Conservation (phyloP, 129 eudicot genomes). For the Glebionis coronaria region DNA sequence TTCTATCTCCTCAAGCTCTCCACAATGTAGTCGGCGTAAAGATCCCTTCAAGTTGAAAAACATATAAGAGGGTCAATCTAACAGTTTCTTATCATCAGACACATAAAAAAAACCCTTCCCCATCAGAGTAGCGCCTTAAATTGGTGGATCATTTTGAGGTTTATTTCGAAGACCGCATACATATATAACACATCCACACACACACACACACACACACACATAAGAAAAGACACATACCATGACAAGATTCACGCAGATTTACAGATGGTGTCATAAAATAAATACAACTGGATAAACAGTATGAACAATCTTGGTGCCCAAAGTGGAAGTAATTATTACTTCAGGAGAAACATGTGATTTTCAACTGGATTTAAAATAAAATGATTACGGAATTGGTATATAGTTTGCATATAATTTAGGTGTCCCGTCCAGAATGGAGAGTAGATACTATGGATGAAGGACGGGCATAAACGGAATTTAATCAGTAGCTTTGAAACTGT, state of each 20-base stretch:
- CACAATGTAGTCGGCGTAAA: slow-evolving; percentile 86
- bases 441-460: not conserved
- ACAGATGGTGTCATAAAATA: too few relatives aligned
- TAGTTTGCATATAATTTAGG: too few relatives aligned
- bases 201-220: not conserved
- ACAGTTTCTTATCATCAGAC: not conserved
- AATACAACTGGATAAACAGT: too few relatives aligned
- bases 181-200: not conserved
- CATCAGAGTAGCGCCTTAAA: not conserved
- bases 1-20: slow-evolving; percentile 82
- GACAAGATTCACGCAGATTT: too few relatives aligned
- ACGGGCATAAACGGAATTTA: too few relatives aligned
- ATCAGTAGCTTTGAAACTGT: not conserved
- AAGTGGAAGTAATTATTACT: too few relatives aligned
- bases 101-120: not conserved
- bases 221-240: too few relatives aligned
- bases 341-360: too few relatives aligned
- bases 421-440: not conserved
- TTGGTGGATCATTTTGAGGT: too few relatives aligned
- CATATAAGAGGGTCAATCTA: not conserved
- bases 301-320: too few relatives aligned
- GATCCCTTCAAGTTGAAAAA: slow-evolving; percentile 52
- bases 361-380: too few relatives aligned
- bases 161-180: not conserved
- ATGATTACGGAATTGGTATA: too few relatives aligned